These are phyloP conservation scores for Pilaira anomala DNA, from an alignment of 192 early-diverging fungal genomes.

Conservation along the genomic window DNA sequence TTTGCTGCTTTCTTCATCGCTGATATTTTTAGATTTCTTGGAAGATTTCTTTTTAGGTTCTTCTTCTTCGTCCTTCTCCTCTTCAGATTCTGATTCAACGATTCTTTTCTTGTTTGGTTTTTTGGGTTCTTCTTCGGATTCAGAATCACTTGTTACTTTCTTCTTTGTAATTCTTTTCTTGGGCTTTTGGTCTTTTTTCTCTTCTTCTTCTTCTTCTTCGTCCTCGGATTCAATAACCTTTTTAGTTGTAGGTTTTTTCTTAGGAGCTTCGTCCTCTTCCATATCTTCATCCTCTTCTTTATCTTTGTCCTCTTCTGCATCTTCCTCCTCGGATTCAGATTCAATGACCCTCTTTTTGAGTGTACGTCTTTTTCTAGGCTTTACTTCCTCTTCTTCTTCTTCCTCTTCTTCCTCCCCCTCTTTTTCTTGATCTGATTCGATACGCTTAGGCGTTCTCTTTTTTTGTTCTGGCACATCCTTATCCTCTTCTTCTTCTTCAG, in stretches of 20 bases:
- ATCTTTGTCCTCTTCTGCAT: background rate
- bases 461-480: background rate
- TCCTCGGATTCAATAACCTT: background rate
- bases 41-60: background rate
- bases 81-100: background rate
- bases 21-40: constrained; percentile 1
- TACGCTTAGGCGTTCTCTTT: background rate
- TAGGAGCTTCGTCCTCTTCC: background rate
- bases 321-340: background rate
- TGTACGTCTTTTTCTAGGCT: background rate
- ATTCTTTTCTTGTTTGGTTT: constrained; percentile 1
- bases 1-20: background rate
- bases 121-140: background rate
- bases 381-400: background rate
- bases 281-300: background rate
- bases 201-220: background rate
- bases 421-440: background rate
- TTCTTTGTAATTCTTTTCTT: background rate
- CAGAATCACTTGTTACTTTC: background rate
- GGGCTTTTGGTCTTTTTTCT: background rate
- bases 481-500: background rate
- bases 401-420: background rate
- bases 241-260: background rate
- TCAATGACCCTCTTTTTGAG: background rate
- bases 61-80: background rate